A percentile compares a stretch with the other conserved stretches of the same genome.
Conservation (phyloP, 2,329 filamentous ascomycete species). For the Dryadomyces quercivorus region DNA sequence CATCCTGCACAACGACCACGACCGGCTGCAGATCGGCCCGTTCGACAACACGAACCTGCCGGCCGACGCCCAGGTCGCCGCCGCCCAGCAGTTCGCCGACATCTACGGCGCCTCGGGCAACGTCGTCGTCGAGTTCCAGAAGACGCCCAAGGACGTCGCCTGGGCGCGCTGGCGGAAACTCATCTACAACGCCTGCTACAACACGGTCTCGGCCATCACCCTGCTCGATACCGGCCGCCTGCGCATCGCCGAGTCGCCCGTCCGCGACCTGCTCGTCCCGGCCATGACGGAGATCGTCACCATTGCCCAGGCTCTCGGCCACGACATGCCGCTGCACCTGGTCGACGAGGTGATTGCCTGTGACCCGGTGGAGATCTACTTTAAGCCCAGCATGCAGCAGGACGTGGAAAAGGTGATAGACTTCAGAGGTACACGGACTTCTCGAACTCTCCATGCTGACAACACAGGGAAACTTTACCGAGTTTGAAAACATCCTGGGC, state of each 20-base stretch:
- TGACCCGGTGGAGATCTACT: slow-evolving; percentile 35
- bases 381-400: slow-evolving; percentile 40
- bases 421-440: not conserved
- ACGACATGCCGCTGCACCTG: slow-evolving; percentile 28
- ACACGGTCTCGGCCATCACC: slow-evolving; percentile 5
- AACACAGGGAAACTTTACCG: slow-evolving; percentile 33
- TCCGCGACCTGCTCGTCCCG: slow-evolving; percentile 28
- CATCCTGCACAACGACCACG: slow-evolving; percentile 3
- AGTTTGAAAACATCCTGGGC: slow-evolving; percentile 43
- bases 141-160: not conserved
- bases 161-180: slow-evolving; percentile 9
- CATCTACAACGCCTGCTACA: slow-evolving; percentile 9
- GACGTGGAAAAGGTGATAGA: slow-evolving; percentile 29
- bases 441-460: not conserved
- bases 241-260: slow-evolving; percentile 1
- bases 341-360: slow-evolving; percentile 31
- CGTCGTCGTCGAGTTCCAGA: slow-evolving; percentile 55
- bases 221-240: slow-evolving; percentile 8
- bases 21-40: not conserved
- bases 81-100: slow-evolving; percentile 1
- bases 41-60: slow-evolving; percentile 1
- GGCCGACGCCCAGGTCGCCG: not conserved
- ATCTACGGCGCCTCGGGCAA: slow-evolving; percentile 65
- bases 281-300: slow-evolving; percentile 39
- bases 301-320: slow-evolving; percentile 28